Base-by-base conservation (phyloP, 305 asterid genomes). In the Fraxinus velutina region DNA sequence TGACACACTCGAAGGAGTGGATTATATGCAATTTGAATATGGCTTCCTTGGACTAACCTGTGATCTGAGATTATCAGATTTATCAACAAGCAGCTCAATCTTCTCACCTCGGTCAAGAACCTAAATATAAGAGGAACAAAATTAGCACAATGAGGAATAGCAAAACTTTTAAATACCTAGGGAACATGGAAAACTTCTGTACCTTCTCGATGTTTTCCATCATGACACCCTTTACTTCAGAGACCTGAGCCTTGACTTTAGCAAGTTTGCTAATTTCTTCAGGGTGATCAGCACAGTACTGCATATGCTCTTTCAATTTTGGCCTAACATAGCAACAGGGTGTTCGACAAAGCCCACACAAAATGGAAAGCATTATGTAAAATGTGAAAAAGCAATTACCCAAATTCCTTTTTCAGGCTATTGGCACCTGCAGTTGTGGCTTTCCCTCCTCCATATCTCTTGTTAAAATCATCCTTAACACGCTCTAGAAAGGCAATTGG, bases 181-280 rank as follows among this genome's bases (percentile, higher is more conserved):
- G 44, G 7, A 70, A 44, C 21, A 2, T 9, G 44, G 5, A 4
- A 80, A 66, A 75, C 24, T 55, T 73, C 10, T 66, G 29, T 81
- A 92, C 98, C 98, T 93, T 93, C 85, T 93, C 98, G 70, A 93
- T 92, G 81, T 93, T 93, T 75, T 91, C 94, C 94, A 93, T 89
- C 98, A 93, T 93, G 76, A 93, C 95, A 30, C 95, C 95, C 81
- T 93, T 93, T 0, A 93, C 97, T 86, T 91, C 95, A 37, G 91
- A 82, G 42, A 93, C 93, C 82, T 93, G 97, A 85, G 94, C 92
- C 86, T 92, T 87, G 21, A 93, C 93, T 80, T 93, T 93, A 55
- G 93, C 90, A 44, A 92, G 89, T 74, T 90, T 91, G 89, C 55
- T 89, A 7, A 93, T 89, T 85, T 93, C 97, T 83, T 93, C 93